These are phyloP conservation scores for Amanita polypyramis DNA, from an alignment of 768 basidiomycete species.

Conservation along the genomic window DNA sequence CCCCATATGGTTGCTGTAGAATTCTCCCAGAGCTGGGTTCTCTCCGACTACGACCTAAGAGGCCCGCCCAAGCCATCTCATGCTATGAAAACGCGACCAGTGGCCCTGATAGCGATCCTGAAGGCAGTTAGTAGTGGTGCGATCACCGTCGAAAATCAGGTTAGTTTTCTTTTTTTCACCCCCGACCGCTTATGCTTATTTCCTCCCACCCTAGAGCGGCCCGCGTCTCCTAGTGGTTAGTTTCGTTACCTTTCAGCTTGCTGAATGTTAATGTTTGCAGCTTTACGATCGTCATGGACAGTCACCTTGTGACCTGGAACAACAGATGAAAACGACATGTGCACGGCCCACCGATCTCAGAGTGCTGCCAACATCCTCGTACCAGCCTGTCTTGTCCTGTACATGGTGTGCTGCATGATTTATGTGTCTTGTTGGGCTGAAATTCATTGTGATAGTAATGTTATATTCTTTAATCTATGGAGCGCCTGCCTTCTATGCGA, in stretches of 20 bases:
- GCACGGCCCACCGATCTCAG: not conserved
- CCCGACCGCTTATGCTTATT: not conserved
- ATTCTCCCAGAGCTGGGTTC: not conserved
- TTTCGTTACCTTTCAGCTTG: not conserved
- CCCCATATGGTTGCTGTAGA: not conserved
- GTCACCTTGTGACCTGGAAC: constrained; percentile 1
- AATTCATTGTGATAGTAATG: not conserved
- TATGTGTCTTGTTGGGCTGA: not conserved
- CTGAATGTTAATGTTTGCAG: not conserved
- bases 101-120: not conserved
- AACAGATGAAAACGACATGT: not conserved
- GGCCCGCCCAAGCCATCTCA: not conserved
- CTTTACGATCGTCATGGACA: not conserved
- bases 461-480: constrained; percentile 7
- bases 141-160: not conserved
- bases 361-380: not conserved
- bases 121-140: not conserved
- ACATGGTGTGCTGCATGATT: constrained; percentile 1
- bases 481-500: constrained; percentile 4
- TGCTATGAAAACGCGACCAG: not conserved
- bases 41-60: not conserved
- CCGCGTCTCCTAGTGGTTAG: not conserved
- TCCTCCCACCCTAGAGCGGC: not conserved
- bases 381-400: not conserved
- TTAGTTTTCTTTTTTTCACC: not conserved